A percentile compares a stretch with the other conserved stretches of the same genome.
Evolutionary conservation across 345 rosid species (phyloP).

Genomic region (Citrus sp.): DNA sequence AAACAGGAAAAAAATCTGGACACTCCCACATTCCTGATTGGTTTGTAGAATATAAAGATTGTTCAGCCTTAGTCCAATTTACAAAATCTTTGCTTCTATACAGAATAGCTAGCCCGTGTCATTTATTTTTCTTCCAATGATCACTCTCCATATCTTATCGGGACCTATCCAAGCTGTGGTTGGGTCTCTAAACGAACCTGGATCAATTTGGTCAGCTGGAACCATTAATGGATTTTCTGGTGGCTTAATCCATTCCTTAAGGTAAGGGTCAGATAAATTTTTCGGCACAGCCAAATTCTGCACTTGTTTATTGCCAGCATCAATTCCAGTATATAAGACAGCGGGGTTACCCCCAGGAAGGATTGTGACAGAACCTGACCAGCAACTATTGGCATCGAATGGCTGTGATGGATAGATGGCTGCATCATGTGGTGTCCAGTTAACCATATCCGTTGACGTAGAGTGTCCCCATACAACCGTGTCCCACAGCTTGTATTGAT

Average conservation of each 20-base stretch:
- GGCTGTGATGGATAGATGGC: conserved; percentile 48
- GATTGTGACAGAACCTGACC: too few relatives aligned
- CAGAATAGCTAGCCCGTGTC: conserved; percentile 36
- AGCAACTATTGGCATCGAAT: conserved; percentile 50
- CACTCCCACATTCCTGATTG: conserved; percentile 86
- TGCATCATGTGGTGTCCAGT: conserved; percentile 52
- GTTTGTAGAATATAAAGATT: conserved; percentile 45
- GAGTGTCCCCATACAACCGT: conserved; percentile 79
- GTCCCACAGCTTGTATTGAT: conserved; percentile 71
- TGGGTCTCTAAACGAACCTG: conserved; percentile 57
- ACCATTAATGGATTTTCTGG: conserved; percentile 52
- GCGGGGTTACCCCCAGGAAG: too few relatives aligned
- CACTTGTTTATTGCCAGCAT: conserved; percentile 33
- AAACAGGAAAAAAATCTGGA: conserved; percentile 69
- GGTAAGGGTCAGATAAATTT: conserved; percentile 52
- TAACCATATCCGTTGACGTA: conserved; percentile 58
- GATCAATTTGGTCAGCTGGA: conserved; percentile 31
- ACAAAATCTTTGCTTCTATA: conserved; percentile 56
- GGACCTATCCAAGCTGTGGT: conserved; percentile 65
- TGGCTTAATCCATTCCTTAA: conserved; percentile 47
- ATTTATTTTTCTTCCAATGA: conserved; percentile 41
- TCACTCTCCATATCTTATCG: conserved; percentile 55
- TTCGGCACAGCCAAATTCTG: conserved; percentile 55
- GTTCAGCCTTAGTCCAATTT: conserved; percentile 34
- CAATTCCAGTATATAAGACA: conserved; percentile 70